These are phyloP conservation scores for Talaromyces atroroseus DNA, from an alignment of 2,329 filamentous ascomycete species.

Conservation along the genomic window DNA sequence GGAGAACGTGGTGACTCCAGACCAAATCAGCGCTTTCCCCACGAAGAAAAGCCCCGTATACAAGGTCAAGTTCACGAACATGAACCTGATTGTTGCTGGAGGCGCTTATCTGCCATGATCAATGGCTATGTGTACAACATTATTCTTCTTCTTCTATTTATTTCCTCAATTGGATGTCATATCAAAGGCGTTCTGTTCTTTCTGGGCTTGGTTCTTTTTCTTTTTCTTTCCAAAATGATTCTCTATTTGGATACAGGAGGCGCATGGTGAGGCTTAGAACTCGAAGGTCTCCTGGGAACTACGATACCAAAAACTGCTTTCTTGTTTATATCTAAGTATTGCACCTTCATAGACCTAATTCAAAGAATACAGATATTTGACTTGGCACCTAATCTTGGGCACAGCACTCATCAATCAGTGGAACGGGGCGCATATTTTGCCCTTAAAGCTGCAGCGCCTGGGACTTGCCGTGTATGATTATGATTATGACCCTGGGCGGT, in stretches of 20 bases:
- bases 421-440: too few species aligned
- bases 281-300: too few species aligned
- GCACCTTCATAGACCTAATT: not conserved
- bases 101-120: constrained; percentile 57
- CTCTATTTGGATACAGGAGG: not conserved
- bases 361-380: not conserved
- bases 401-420: too few species aligned
- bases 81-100: constrained; percentile 87
- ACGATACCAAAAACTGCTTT: not conserved
- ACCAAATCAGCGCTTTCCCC: constrained; percentile 90
- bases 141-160: not conserved
- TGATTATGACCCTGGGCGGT: too few species aligned
- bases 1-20: constrained; percentile 81
- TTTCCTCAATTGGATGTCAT: not conserved
- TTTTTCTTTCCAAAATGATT: too few species aligned
- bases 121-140: not conserved
- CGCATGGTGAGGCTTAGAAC: not conserved
- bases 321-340: not conserved
- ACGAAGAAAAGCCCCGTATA: constrained; percentile 96
- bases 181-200: not conserved
- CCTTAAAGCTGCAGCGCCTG: too few species aligned
- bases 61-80: constrained; percentile 86
- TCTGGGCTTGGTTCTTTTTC: not conserved
- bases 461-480: too few species aligned
- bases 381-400: too few species aligned